Percentiles rank a stretch among this genome's conserved stretches.
Evolutionary conservation across 176 grass and related monocot genomes (phyloP).

Genomic region (Saccharum officinarum): DNA sequence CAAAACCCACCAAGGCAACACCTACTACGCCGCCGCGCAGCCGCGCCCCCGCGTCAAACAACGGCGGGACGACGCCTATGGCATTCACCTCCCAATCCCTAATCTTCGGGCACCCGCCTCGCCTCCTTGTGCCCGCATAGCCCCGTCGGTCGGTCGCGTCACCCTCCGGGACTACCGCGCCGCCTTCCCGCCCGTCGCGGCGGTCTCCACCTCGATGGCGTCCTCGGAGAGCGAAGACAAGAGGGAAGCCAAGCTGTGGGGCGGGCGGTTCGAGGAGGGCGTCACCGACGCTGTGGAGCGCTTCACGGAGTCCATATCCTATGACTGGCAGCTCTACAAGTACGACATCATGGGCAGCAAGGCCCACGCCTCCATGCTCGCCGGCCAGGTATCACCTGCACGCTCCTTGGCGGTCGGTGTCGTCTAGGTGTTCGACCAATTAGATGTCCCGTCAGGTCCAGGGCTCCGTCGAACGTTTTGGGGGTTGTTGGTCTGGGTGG

Average conservation of each 20-base stretch:
- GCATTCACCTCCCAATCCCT: slow-evolving; percentile 46
- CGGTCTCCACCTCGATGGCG: slow-evolving; percentile 32
- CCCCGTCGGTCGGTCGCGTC: background rate
- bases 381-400: slow-evolving; percentile 48
- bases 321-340: slow-evolving; percentile 93
- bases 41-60: slow-evolving; percentile 19
- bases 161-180: slow-evolving; percentile 5
- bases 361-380: slow-evolving; percentile 93
- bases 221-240: slow-evolving; percentile 47
- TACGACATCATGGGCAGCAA: slow-evolving; percentile 96
- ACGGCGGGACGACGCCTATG: slow-evolving; percentile 19
- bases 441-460: background rate
- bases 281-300: slow-evolving; percentile 74
- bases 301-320: slow-evolving; percentile 91
- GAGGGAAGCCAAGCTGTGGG: slow-evolving; percentile 73
- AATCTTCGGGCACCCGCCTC: slow-evolving; percentile 26
- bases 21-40: background rate
- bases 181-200: slow-evolving; percentile 21
- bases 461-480: background rate
- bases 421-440: background rate
- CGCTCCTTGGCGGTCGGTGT: background rate
- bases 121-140: background rate
- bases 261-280: slow-evolving; percentile 74
- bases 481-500: background rate
- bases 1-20: background rate